Conservation (phyloP, 2,329 filamentous ascomycete species). For the Chaetomiaceae sp. region DNA sequence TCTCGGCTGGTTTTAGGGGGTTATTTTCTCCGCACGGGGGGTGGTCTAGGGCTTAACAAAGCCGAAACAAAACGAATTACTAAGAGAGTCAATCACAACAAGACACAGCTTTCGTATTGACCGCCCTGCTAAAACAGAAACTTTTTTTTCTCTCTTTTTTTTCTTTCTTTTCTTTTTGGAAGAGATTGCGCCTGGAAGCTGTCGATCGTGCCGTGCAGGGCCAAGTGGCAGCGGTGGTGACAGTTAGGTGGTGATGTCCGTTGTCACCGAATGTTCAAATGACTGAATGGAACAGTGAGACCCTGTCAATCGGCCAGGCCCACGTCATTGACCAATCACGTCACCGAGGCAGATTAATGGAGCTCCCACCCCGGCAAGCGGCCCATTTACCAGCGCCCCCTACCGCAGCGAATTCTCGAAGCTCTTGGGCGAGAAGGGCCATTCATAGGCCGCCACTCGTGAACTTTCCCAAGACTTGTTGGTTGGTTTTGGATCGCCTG, state of each 20-base stretch:
- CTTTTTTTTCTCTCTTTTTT: too few relatives aligned
- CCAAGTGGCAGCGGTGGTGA: not conserved
- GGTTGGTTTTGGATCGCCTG: slow-evolving; percentile 1
- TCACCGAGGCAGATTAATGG: slow-evolving; percentile 9
- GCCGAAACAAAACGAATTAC: too few relatives aligned
- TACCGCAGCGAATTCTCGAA: slow-evolving; percentile 16
- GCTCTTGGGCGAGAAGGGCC: slow-evolving; percentile 8
- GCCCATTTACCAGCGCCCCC: slow-evolving; percentile 3
- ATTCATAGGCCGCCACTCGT: slow-evolving; percentile 10
- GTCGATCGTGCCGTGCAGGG: not conserved
- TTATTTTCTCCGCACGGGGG: too few relatives aligned
- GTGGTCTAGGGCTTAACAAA: too few relatives aligned
- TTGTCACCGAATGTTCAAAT: not conserved
- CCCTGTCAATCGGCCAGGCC: slow-evolving; percentile 4
- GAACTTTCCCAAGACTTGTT: slow-evolving; percentile 2
- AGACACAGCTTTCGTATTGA: too few relatives aligned
- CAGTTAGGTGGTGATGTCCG: not conserved
- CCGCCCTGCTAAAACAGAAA: too few relatives aligned
- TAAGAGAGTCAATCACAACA: too few relatives aligned
- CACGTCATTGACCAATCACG: slow-evolving; percentile 13
- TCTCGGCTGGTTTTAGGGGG: too few relatives aligned
- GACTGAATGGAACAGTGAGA: not conserved
- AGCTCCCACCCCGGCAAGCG: slow-evolving; percentile 6
- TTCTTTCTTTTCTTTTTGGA: too few relatives aligned
- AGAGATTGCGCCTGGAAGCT: too few relatives aligned